Evolutionary conservation across 2,329 filamentous ascomycete species (phyloP).

Genomic region (Colletotrichum sp.): DNA sequence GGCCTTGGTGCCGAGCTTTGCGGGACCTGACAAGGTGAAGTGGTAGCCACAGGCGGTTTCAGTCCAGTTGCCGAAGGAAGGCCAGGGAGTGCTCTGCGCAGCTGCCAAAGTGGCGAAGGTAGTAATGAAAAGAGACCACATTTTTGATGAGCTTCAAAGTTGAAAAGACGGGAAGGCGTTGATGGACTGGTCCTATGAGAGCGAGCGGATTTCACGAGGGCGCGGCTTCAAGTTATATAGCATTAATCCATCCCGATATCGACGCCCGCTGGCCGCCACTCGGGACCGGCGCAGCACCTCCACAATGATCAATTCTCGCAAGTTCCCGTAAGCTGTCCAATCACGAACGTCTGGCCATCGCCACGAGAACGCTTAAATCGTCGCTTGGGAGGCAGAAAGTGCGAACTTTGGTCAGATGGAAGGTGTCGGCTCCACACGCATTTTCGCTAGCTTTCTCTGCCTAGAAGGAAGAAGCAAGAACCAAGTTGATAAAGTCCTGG

Average conservation of each 20-base stretch:
- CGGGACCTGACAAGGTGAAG: conserved; percentile 17
- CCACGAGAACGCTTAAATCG: background rate
- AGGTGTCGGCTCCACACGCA: background rate
- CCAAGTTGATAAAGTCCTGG: background rate
- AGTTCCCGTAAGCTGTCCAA: background rate
- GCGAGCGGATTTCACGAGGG: background rate
- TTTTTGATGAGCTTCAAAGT: accelerated
- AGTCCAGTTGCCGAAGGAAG: conserved; percentile 10
- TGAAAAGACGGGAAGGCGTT: background rate
- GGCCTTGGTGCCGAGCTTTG: conserved; percentile 4
- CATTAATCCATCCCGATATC: background rate
- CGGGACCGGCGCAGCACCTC: background rate
- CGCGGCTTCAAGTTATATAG: background rate
- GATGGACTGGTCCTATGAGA: background rate
- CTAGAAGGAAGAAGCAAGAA: background rate
- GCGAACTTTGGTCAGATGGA: background rate
- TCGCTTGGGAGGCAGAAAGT: background rate
- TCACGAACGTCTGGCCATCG: background rate
- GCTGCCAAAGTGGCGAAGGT: background rate
- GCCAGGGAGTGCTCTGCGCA: conserved; percentile 2
- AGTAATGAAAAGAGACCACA: background rate
- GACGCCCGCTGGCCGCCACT: background rate
- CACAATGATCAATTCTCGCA: background rate
- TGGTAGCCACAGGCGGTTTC: background rate
- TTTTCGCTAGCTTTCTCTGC: background rate